Evolutionary conservation across 1,139 yeast genomes (phyloP), one percentile per base, ranked within the genome.

Genomic region (Hemisphaericaspora lyxosophila): DNA sequence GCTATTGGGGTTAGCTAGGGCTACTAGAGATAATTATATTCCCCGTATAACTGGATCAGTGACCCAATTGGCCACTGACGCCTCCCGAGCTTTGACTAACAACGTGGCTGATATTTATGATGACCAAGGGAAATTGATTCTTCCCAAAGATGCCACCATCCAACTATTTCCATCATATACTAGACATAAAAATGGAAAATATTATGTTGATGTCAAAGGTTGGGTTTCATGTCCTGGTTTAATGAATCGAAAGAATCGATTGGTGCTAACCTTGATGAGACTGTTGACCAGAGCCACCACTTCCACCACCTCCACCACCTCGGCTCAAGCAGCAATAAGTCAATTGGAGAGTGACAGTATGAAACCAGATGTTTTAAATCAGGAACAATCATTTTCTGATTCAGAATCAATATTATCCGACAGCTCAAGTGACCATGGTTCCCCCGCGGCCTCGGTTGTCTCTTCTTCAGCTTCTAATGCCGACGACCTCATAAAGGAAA

Each of bases 211-310:
- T 36, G 78, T 88, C 2, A 74, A 85, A 34, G 96, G 96, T 3
- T 78, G 85, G 75, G 70, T 87, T 7, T 78, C 73, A 41, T 70
- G 86, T 31, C 89, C 89, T 0, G 94, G 92, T 1, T 68, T 73
- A 7, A 74, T 81, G 70, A 75, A 79, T 22, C 67, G 95, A 35
- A 85, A 85, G 53, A 85, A 88, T 55, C 65, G 82, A 46, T 59
- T 89, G 38, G 67, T 88, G 24, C 55, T 85, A 27, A 74, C 89
- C 1, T 64, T 89, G 26, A 86, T 90, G 2, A 79, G 80, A 47
- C 88, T 85, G 54, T 67, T 87, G 40, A 77, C 86, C 3, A 79
- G 80, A 44, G 61, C 59, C 43, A 59, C 56, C 34, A 45, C 57
- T 3, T 49, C 51, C 13, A 44, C 54, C 17, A 52, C 52, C 2